These are phyloP conservation scores for Xenosphaeropsis pyriputrescens DNA, from an alignment of 2,329 filamentous ascomycete species.

Conservation along the genomic window DNA sequence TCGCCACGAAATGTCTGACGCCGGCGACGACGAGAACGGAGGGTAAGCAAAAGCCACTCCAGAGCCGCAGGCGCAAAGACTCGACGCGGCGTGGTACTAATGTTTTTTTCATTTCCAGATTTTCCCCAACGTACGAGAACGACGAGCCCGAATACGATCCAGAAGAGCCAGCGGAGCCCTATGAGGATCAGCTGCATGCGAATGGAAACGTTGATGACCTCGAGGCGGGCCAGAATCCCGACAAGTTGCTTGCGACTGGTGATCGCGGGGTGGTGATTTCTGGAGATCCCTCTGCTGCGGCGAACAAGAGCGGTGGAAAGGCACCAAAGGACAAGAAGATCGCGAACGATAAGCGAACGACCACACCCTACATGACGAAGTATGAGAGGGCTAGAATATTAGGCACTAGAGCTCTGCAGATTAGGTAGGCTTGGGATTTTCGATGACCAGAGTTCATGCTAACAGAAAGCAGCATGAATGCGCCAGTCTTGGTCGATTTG, in stretches of 20 bases:
- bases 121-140: constrained; percentile 60
- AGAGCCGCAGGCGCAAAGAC: background rate
- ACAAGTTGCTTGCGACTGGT: constrained; percentile 20
- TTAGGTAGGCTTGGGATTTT: constrained; percentile 46
- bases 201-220: constrained; percentile 33
- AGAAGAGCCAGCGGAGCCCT: constrained; percentile 36
- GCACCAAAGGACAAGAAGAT: constrained; percentile 73
- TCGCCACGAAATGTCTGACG: constrained; percentile 50
- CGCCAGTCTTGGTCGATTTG: constrained; percentile 87
- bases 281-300: constrained; percentile 47
- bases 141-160: constrained; percentile 46
- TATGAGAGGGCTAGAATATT: constrained; percentile 91
- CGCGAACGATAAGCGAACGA: constrained; percentile 71
- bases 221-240: constrained; percentile 40
- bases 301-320: constrained; percentile 37
- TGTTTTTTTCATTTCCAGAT: constrained; percentile 28
- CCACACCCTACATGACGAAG: constrained; percentile 98
- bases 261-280: constrained; percentile 34
- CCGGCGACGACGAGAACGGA: constrained; percentile 44
- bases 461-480: constrained; percentile 63
- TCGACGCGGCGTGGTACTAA: constrained; percentile 4
- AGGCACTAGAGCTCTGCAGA: constrained; percentile 86
- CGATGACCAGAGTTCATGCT: too few relatives aligned
- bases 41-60: constrained; percentile 27
- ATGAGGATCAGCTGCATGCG: constrained; percentile 36